phyloP scores from a whole-genome alignment of 192 early-diverging fungal species.

The Podila epicladia region DNA sequence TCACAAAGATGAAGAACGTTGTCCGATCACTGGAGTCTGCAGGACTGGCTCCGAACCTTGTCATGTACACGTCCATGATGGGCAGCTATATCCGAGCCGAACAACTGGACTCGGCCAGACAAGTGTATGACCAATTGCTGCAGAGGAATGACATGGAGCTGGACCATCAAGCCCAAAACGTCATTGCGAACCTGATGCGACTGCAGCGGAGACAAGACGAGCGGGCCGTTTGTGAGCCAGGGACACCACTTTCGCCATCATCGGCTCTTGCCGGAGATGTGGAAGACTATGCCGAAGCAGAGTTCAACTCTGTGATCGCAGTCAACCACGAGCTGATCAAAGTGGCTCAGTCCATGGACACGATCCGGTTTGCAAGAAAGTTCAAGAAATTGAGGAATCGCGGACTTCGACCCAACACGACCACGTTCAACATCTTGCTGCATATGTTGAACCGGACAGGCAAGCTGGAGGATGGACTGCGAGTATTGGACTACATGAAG shows the following conservation, averaged over 20 bases:
- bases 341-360: constrained; percentile 8
- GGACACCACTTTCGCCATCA: neutral
- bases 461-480: constrained; percentile 12
- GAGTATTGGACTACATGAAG: constrained; percentile 30
- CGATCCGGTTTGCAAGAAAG: constrained; percentile 1
- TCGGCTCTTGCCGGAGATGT: neutral
- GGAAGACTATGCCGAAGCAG: neutral
- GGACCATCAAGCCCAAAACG: constrained; percentile 23
- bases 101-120: constrained; percentile 10
- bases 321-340: constrained; percentile 32
- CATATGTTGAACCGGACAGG: constrained; percentile 2
- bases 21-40: constrained; percentile 11
- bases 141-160: constrained; percentile 8
- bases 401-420: constrained; percentile 25
- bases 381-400: neutral
- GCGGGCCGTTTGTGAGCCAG: neutral
- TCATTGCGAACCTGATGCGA: constrained; percentile 15
- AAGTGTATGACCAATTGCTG: constrained; percentile 19
- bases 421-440: constrained; percentile 28
- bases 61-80: constrained; percentile 44
- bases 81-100: constrained; percentile 33
- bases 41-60: constrained; percentile 13
- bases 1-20: constrained; percentile 11
- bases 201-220: neutral
- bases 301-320: constrained; percentile 5